Evolutionary conservation across 2,329 filamentous ascomycete genomes (phyloP).

Genomic region (Domatiomyces globalis): DNA sequence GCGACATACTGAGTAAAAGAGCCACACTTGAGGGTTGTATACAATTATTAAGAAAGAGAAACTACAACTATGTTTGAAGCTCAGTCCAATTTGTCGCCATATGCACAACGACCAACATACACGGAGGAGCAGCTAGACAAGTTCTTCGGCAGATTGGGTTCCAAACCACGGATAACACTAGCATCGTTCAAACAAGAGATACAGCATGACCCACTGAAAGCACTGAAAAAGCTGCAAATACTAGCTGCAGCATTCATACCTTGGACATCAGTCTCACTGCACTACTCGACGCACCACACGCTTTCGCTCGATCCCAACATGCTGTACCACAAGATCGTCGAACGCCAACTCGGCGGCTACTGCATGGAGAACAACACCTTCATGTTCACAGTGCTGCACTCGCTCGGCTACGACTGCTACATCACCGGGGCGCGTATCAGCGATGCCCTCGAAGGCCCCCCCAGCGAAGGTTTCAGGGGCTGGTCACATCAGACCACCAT

Average conservation of each 20-base stretch:
- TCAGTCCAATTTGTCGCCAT: neutral
- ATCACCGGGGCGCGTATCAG: constrained; percentile 40
- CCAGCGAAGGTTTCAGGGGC: constrained; percentile 31
- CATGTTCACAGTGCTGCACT: constrained; percentile 38
- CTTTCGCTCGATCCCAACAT: constrained; percentile 37
- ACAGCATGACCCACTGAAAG: constrained; percentile 21
- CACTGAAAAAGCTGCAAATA: constrained; percentile 25
- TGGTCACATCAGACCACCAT: constrained; percentile 50
- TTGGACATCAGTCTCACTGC: constrained; percentile 44
- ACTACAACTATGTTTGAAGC: neutral
- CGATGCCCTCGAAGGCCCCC: constrained; percentile 23
- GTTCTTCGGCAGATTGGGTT: constrained; percentile 24
- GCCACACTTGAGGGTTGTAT: too few species aligned
- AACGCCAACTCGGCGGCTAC: constrained; percentile 40
- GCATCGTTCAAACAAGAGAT: constrained; percentile 20
- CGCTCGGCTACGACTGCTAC: constrained; percentile 41
- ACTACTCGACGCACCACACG: constrained; percentile 37
- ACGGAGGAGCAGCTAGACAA: constrained; percentile 24
- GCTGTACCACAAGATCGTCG: constrained; percentile 41
- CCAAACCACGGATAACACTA: constrained; percentile 14
- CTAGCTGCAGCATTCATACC: constrained; percentile 37
- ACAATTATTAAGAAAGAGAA: neutral
- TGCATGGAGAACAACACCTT: constrained; percentile 48
- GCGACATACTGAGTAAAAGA: too few species aligned
- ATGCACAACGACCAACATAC: constrained; percentile 19